These are phyloP conservation scores for Alternaria viburni DNA, from an alignment of 2,329 filamentous ascomycete genomes.

Conservation along the genomic window DNA sequence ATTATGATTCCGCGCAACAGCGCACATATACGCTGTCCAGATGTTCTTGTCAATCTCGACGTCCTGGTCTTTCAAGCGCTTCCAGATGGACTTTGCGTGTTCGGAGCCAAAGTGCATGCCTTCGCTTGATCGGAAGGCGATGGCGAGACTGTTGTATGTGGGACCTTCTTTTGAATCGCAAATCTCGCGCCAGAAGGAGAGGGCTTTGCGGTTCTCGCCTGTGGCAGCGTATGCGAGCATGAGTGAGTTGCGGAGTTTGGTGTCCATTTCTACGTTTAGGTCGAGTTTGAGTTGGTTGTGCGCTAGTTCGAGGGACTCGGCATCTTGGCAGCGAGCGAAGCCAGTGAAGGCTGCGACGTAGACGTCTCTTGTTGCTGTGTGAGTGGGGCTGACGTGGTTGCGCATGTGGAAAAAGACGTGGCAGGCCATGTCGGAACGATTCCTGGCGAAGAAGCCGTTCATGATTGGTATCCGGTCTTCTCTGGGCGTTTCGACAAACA, in stretches of 20 bases:
- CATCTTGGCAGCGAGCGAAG: constrained; percentile 66
- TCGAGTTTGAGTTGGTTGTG: constrained; percentile 97
- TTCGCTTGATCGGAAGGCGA: constrained; percentile 82
- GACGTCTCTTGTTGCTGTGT: constrained; percentile 72
- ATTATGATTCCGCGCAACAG: constrained; percentile 74
- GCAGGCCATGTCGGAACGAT: constrained; percentile 81
- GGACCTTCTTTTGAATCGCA: constrained; percentile 85
- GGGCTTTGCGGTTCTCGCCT: constrained; percentile 68
- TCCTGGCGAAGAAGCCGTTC: constrained; percentile 78
- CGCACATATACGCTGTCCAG: constrained; percentile 78
- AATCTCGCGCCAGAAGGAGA: constrained; percentile 86
- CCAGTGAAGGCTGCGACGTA: constrained; percentile 82
- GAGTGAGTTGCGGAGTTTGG: constrained; percentile 78
- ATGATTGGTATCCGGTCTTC: constrained; percentile 74
- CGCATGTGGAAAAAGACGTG: constrained; percentile 94
- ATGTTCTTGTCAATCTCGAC: constrained; percentile 76
- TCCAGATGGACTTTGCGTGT: constrained; percentile 67
- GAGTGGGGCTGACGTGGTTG: constrained; percentile 67
- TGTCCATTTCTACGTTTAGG: constrained; percentile 76
- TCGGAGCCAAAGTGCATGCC: constrained; percentile 57
- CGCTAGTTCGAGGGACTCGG: constrained; percentile 72
- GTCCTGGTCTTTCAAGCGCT: constrained; percentile 73
- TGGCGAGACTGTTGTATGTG: constrained; percentile 77
- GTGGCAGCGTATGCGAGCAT: constrained; percentile 84
- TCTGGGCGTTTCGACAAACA: constrained; percentile 68